Percentiles rank a stretch among this genome's conserved stretches.
These are phyloP conservation scores for Xylariomycetidae sp. DNA, from an alignment of 2,329 filamentous ascomycete genomes.

Conservation along the genomic window DNA sequence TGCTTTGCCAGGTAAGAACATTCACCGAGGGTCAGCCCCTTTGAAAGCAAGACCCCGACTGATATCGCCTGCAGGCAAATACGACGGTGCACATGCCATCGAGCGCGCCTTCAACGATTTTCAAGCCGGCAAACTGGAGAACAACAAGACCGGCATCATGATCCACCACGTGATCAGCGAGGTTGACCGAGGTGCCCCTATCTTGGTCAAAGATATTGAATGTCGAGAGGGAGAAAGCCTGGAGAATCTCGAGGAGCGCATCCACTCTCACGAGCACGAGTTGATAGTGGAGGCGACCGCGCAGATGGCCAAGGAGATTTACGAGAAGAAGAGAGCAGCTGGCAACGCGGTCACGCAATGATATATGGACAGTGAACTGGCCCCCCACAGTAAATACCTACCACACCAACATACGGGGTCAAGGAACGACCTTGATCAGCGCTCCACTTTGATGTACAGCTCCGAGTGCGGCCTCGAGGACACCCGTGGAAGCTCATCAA, in stretches of 20 bases:
- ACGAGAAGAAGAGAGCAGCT: constrained; percentile 13
- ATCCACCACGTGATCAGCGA: constrained; percentile 62
- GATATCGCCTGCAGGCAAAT: constrained; percentile 40
- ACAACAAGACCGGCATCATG: constrained; percentile 66
- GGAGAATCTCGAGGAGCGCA: constrained; percentile 54
- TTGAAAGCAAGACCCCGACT: constrained; percentile 1
- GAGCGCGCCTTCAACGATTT: constrained; percentile 62
- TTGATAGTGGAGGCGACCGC: constrained; percentile 61
- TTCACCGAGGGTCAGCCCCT: background rate
- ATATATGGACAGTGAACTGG: too few species aligned
- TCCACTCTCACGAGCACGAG: constrained; percentile 61
- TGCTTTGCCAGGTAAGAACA: constrained; percentile 37
- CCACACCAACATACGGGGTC: too few species aligned
- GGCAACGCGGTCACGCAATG: too few species aligned
- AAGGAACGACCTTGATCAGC: too few species aligned
- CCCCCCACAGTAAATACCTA: too few species aligned
- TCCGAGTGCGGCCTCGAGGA: too few species aligned
- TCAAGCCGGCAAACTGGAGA: constrained; percentile 45
- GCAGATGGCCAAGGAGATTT: constrained; percentile 18
- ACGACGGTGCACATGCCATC: constrained; percentile 66
- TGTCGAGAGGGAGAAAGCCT: constrained; percentile 50
- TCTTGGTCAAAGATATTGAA: constrained; percentile 56
- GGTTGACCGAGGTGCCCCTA: constrained; percentile 63
- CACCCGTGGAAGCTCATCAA: too few species aligned
- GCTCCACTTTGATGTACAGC: too few species aligned